Conservation (phyloP, 331 rosid genomes). For the Pyracantha coccinea region DNA sequence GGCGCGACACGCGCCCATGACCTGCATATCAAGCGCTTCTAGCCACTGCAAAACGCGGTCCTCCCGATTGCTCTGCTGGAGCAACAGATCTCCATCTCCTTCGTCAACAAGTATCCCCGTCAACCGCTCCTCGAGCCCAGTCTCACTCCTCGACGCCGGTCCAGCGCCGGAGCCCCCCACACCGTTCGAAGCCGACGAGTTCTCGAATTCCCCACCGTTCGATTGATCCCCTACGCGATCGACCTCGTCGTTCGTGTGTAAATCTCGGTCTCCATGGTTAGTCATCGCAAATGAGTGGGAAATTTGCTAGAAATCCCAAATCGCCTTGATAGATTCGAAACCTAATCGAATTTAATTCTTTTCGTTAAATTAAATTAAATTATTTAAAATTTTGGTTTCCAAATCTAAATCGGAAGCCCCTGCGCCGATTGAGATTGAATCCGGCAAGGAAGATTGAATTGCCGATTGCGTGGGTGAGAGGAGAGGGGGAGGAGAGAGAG, state of each 20-base stretch:
- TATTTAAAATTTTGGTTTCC: not conserved
- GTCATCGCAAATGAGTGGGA: constrained; percentile 33
- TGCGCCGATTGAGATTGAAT: not conserved
- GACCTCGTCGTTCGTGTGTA: constrained; percentile 6
- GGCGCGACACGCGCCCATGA: constrained; percentile 88
- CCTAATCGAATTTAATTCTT: not conserved
- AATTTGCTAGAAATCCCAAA: not conserved
- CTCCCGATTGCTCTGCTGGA: constrained; percentile 60
- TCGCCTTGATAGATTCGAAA: not conserved
- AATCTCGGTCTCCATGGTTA: constrained; percentile 37
- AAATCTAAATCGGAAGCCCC: not conserved
- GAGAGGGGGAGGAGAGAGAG: not conserved
- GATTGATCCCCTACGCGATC: constrained; percentile 28
- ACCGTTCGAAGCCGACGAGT: constrained; percentile 28
- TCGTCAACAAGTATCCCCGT: constrained; percentile 66
- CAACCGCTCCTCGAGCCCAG: constrained; percentile 66
- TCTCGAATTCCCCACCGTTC: constrained; percentile 33
- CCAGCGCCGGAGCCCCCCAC: constrained; percentile 26
- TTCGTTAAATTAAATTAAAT: not conserved
- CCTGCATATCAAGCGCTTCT: constrained; percentile 89
- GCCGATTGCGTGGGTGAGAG: not conserved
- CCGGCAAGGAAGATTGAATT: not conserved
- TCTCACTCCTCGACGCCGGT: constrained; percentile 38
- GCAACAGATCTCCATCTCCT: constrained; percentile 79
- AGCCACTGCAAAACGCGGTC: constrained; percentile 72